Base-by-base conservation (phyloP, 495 filamentous ascomycete genomes). In the Penicillium simplicissimum region DNA sequence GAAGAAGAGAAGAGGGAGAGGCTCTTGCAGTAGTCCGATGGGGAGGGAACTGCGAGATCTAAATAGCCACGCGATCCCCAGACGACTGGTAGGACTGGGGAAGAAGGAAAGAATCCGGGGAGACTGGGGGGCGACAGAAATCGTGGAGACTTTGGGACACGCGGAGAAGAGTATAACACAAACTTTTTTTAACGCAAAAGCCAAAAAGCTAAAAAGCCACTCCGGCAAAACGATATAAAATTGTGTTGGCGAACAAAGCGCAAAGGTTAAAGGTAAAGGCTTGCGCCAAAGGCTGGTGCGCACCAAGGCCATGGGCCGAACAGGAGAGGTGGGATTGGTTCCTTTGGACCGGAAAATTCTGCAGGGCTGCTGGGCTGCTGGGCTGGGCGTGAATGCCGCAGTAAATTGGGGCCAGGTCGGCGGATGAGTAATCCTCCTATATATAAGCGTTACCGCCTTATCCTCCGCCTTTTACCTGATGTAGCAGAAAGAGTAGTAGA, bases 151-250 rank as follows among this genome's bases (percentile, higher is more conserved):
- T 57, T 47, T 59, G 60, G 67, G 63, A 33, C 14, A 10, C 48
- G 68, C 70, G 68, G 70, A 72, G 68, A 72, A 72, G 58, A 21
- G 61, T 61, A 71, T 70, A 72, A 45, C 60, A 35, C 60, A 57
- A 36, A 19, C 35, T 48, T 61, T 45, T n/a, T 38, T 47, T 45
- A n/a, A n/a, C 14, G 17, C 23, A 1, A 23, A 47, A 33, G 15
- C 34, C 23, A 42, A n/a, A 6, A 47, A 33, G 15, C 34, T 17
- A 42, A n/a, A 6, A 53, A 13, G 4, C n/a, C 31, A 53, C 42
- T 49, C 57, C 65, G 66, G 66, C 53, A 68, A 68, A 68, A 68
- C 66, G 60, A 63, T 60, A 53, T 35, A 34, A 55, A 59, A 42
- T 5, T 10, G 23, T 11, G 34, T 60, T 19, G 7, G 61, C 25